A percentile compares a stretch with the other conserved stretches of the same genome.
Conservation (phyloP, 495 filamentous ascomycete species). For the Cryomyces minteri region DNA sequence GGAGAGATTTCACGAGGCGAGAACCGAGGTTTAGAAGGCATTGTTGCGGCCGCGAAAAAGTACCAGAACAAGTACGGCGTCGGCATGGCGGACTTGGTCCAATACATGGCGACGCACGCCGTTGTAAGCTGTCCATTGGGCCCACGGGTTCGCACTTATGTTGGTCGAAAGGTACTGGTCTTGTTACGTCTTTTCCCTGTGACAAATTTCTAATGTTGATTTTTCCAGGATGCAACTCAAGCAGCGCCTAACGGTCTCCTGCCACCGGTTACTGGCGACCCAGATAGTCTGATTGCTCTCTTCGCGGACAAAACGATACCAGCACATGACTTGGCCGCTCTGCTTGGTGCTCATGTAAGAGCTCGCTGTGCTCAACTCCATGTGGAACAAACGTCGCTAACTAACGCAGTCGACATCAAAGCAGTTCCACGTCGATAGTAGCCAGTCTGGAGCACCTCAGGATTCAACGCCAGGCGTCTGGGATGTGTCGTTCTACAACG, state of each 20-base stretch:
- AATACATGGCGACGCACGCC: constrained; percentile 13
- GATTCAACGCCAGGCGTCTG: constrained; percentile 25
- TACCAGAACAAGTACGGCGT: constrained; percentile 10
- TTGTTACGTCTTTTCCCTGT: too few species aligned
- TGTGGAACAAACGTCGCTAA: too few species aligned
- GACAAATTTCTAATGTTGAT: too few species aligned
- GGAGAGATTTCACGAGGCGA: constrained; percentile 10
- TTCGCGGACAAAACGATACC: constrained; percentile 31
- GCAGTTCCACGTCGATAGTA: constrained; percentile 26
- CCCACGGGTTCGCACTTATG: constrained; percentile 16
- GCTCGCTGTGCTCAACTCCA: too few species aligned
- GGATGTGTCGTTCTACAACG: constrained; percentile 27
- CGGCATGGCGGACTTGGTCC: constrained; percentile 14
- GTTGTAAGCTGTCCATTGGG: constrained; percentile 11
- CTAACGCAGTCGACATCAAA: constrained; percentile 22
- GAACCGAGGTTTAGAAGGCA: constrained; percentile 7
- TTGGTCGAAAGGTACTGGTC: constrained; percentile 18
- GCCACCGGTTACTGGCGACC: constrained; percentile 13
- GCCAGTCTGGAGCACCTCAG: constrained; percentile 18
- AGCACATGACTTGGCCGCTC: constrained; percentile 24
- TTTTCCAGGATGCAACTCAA: constrained; percentile 1
- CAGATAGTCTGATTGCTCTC: constrained; percentile 21
- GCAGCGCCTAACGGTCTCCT: constrained; percentile 17
- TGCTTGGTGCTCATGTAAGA: constrained; percentile 22
- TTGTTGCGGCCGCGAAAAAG: constrained; percentile 6